Conservation (phyloP, 2,329 filamentous ascomycete genomes). For the Aspergillus pseudonomiae region DNA sequence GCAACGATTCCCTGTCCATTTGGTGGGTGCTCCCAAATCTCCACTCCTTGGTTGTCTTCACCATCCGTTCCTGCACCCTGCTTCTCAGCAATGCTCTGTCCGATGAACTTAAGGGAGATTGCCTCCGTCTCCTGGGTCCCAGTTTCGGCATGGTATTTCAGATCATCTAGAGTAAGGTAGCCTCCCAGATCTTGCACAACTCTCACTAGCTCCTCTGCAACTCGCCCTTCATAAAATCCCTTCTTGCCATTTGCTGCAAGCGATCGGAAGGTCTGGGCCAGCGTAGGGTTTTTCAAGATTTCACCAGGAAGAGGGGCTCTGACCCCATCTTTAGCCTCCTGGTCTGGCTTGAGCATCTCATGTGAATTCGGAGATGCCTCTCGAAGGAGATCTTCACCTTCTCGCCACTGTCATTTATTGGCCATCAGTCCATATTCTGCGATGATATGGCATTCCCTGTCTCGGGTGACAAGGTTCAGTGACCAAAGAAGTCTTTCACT, state of each 20-base stretch:
- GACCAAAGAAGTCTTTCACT: slow-evolving; percentile 36
- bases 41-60: slow-evolving; percentile 56
- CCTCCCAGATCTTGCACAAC: slow-evolving; percentile 77
- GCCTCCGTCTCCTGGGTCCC: slow-evolving; percentile 81
- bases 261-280: slow-evolving; percentile 79
- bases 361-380: slow-evolving; percentile 79
- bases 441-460: neutral
- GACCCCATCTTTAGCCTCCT: slow-evolving; percentile 67
- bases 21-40: slow-evolving; percentile 95
- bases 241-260: slow-evolving; percentile 80
- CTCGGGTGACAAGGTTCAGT: too few species aligned
- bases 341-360: slow-evolving; percentile 84
- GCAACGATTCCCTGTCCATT: slow-evolving; percentile 97
- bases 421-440: neutral
- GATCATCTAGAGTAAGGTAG: slow-evolving; percentile 75
- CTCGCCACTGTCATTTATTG: slow-evolving; percentile 65
- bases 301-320: slow-evolving; percentile 79
- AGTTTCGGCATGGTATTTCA: slow-evolving; percentile 72
- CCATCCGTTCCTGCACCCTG: slow-evolving; percentile 50
- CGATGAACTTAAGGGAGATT: slow-evolving; percentile 77
- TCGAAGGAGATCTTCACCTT: slow-evolving; percentile 65
- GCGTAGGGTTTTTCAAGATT: slow-evolving; percentile 80
- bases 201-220: slow-evolving; percentile 79
- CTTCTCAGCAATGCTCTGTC: slow-evolving; percentile 60
- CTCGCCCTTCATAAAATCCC: slow-evolving; percentile 85